Evolutionary conservation across 2,329 filamentous ascomycete genomes (phyloP).

Genomic region (Colletotrichum abscissum): DNA sequence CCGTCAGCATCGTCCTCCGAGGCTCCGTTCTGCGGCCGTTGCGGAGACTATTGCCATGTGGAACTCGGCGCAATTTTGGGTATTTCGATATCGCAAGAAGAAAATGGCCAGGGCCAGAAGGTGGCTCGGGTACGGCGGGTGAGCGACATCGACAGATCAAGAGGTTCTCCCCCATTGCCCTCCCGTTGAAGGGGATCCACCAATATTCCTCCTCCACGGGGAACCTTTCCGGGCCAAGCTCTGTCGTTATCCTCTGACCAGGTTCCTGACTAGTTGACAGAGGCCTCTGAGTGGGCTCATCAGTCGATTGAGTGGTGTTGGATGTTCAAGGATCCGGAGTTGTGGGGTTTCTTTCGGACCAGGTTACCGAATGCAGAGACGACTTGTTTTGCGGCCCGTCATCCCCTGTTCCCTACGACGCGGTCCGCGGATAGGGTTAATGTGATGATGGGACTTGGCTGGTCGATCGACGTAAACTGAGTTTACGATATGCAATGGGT

Average conservation of each 20-base stretch:
- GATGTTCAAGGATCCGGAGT: not conserved
- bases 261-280: not conserved
- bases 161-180: not conserved
- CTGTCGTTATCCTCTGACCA: not conserved
- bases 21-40: not conserved
- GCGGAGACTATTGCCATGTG: not conserved
- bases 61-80: not conserved
- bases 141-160: not conserved
- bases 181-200: not conserved
- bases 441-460: not conserved
- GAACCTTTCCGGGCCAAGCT: not conserved
- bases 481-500: not conserved
- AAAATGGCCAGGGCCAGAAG: not conserved
- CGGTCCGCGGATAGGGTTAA: not conserved
- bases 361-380: conserved; percentile 6
- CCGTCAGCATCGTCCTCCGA: not conserved
- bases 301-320: not conserved
- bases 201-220: not conserved
- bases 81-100: not conserved
- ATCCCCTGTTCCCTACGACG: not conserved
- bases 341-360: not conserved
- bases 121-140: not conserved
- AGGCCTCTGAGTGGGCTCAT: not conserved
- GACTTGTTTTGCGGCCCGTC: not conserved
- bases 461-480: not conserved